A percentile compares a stretch with the other conserved stretches of the same genome.
Evolutionary conservation across 495 filamentous ascomycete genomes (phyloP).

Genomic region (Penicillium antarcticum): DNA sequence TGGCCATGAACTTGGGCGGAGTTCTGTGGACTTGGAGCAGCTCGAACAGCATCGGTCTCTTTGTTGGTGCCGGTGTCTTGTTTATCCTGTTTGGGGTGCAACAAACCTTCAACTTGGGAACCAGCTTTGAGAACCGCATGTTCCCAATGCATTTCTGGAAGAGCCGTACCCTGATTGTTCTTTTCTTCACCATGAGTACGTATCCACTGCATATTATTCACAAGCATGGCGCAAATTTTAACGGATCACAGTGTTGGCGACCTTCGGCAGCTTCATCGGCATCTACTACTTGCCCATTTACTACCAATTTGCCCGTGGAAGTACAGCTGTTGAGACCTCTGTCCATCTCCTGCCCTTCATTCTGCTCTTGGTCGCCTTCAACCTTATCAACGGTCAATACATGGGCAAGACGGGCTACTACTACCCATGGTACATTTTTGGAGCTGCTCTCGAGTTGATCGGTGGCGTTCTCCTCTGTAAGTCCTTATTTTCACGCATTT

Average conservation of each 20-base stretch:
- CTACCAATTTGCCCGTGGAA: slow-evolving; percentile 56
- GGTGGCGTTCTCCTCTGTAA: slow-evolving; percentile 51
- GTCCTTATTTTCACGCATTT: neutral
- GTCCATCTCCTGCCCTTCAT: slow-evolving; percentile 60
- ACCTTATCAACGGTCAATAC: slow-evolving; percentile 47
- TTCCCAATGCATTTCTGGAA: slow-evolving; percentile 50
- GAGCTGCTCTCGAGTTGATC: slow-evolving; percentile 44
- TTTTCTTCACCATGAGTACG: neutral
- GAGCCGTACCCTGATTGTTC: neutral
- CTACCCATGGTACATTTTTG: slow-evolving; percentile 55
- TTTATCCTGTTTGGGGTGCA: slow-evolving; percentile 47
- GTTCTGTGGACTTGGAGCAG: slow-evolving; percentile 49
- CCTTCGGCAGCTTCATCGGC: neutral
- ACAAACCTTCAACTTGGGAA: slow-evolving; percentile 51
- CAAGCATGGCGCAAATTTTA: no score
- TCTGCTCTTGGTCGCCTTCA: slow-evolving; percentile 42
- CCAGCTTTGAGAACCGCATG: slow-evolving; percentile 42
- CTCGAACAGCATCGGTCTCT: slow-evolving; percentile 50
- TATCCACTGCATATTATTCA: no score
- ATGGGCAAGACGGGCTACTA: slow-evolving; percentile 52
- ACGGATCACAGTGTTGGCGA: neutral
- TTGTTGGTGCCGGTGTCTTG: slow-evolving; percentile 50
- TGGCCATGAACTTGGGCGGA: slow-evolving; percentile 57
- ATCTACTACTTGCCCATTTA: slow-evolving; percentile 48
- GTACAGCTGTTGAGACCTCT: slow-evolving; percentile 46